Evolutionary conservation across 805 yeast species (phyloP), one percentile per base, ranked within the genome.

Genomic region (Metschnikowia baotianmanensis): DNA sequence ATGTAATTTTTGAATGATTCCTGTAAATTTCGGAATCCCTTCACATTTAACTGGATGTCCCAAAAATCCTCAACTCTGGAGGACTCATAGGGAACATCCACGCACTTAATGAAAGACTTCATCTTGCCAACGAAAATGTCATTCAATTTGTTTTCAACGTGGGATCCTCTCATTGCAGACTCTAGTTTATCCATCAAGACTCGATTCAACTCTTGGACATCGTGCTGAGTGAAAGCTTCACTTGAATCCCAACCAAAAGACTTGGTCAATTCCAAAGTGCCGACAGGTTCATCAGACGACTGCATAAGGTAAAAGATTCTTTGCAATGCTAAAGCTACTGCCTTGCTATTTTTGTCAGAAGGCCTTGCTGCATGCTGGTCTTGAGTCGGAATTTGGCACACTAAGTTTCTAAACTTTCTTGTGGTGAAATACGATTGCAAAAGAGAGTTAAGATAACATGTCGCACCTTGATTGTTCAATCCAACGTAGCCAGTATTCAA

Each of bases 171-270:
- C 97, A 93, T 89, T 38, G 86, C 85, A 3, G 80, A 72, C 61
- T 93, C 99, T 31, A 93, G 72, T 50, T 83, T 80, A 62, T 93
- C 99, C 97, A 93, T 91, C 57, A 93, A 72, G 27, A 93, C 89
- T 53, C 99, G 81, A 59, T 90, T 89, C 59, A 93, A 72, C 62
- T 93, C 99, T 61, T 93, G 99, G 12, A 93, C 97, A 60, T 93
- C 99, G 63, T 93, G 98, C 64, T 93, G 99, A 2, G 95, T 86
- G 62, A 93, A 93, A 0, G 97, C 96, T 52, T 93, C 99, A 5
- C 83, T 82, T 8, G 86, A 76, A 58, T 89, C 96, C 99, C 99
- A 93, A 7, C 99, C 99, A 71, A 93, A 93, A 0, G 97, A 83
- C 44, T 80, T 78, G 0, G 99, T 93, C 38, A 93, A 71, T 57